These are phyloP conservation scores for Cadophora gregata DNA, from an alignment of 2,329 filamentous ascomycete genomes.

Conservation along the genomic window DNA sequence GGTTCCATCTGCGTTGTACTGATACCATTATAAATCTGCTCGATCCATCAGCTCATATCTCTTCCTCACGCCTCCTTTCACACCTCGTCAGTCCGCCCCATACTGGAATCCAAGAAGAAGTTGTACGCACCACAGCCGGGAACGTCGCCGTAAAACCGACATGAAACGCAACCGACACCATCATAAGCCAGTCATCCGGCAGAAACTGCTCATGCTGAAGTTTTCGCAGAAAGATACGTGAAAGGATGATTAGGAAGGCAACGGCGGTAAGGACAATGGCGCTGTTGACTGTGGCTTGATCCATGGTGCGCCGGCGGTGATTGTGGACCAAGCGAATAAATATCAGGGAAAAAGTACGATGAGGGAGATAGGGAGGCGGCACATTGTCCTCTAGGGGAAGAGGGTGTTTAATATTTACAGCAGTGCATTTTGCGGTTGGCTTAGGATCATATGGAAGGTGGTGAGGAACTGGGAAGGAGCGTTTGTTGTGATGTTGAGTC, in stretches of 20 bases:
- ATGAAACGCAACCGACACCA: slow-evolving; percentile 29
- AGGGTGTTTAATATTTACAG: too few relatives aligned
- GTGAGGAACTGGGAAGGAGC: too few relatives aligned
- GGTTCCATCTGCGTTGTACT: slow-evolving; percentile 25
- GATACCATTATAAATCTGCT: slow-evolving; percentile 31
- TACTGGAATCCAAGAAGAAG: not conserved
- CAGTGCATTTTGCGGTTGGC: too few relatives aligned
- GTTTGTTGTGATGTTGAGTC: too few relatives aligned
- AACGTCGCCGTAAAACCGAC: slow-evolving; percentile 25
- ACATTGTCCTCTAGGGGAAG: too few relatives aligned
- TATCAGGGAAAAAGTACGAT: not conserved
- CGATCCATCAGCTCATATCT: not conserved
- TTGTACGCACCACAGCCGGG: slow-evolving; percentile 29
- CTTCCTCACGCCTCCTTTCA: not conserved
- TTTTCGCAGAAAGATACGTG: slow-evolving; percentile 30
- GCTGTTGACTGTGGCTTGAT: slow-evolving; percentile 22
- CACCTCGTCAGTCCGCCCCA: not conserved
- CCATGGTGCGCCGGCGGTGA: slow-evolving; percentile 10
- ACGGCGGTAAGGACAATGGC: slow-evolving; percentile 30
- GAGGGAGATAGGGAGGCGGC: not conserved
- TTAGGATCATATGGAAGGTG: too few relatives aligned
- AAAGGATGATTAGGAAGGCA: slow-evolving; percentile 33
- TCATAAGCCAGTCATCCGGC: slow-evolving; percentile 37
- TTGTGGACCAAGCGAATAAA: not conserved
- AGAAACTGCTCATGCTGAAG: slow-evolving; percentile 34